Evolutionary conservation across 106 monocot genomes (phyloP), one percentile per base, ranked within the genome.

Genomic region (Gastrodia elata): DNA sequence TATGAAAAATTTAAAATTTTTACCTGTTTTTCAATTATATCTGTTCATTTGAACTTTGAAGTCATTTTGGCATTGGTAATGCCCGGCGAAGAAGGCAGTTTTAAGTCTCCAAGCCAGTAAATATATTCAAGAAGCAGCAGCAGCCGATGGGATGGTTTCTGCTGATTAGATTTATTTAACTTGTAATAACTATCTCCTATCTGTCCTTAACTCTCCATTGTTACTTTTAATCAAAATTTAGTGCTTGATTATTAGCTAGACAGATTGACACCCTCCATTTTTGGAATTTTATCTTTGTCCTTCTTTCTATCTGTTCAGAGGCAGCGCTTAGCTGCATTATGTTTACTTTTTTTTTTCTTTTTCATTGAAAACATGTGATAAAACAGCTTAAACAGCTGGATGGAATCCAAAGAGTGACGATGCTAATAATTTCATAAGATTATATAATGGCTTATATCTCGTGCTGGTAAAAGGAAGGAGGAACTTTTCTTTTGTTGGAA

Each of bases 141-240:
- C 36, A 67, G 65, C 67, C 67, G 28, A 61, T 27, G 61, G 61
- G 37, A 67, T 67, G 67, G 67, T 37, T 67, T 67, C 67, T 67
- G 67, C 38, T 36, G 6, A 38, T 67, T 16, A 36, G 18, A 37
- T 67, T n/a, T n/a, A n/a, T n/a, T n/a, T 36, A 6, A 38, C 67
- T 6, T 67, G 37, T 67, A 67, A 35, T 38, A 67, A 67, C 30
- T 33, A 61, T 61, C 32, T 61, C 32, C 30, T 32, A 61, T 32
- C 32, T 61, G 32, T 67, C 67, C 38, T 35, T 67, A 38, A 67
- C 34, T 28, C 13, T 33, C 18, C 32, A 14, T 64, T 64, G 33
- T 64, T 64, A 37, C 61, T 15, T 30, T 61, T 32, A 61, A 61
- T 61, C 22, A 61, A 25, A 30, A 67, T 36, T 67, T 61, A 32